Evolutionary conservation across 805 yeast species (phyloP).

Genomic region (Wickerhamomyces strasburgensis): DNA sequence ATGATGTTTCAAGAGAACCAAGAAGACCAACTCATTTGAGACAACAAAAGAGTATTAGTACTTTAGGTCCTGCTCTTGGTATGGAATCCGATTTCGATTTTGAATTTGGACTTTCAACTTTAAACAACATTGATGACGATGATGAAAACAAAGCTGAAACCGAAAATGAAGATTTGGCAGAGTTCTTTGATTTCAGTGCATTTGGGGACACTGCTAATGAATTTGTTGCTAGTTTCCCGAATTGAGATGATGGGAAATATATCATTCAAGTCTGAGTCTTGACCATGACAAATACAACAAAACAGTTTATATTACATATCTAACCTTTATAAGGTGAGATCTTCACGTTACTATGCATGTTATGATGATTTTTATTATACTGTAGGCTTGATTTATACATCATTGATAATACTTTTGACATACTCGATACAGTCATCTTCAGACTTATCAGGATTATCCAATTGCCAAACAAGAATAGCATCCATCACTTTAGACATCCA

Average conservation of each 20-base stretch:
- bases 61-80: conserved; percentile 21
- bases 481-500: conserved; percentile 67
- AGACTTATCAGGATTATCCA: conserved; percentile 58
- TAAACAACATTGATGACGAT: not conserved
- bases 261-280: no score
- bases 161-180: conserved; percentile 8
- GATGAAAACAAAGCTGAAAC: not conserved
- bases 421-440: conserved; percentile 51
- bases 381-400: no score
- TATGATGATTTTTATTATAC: conserved; percentile 3
- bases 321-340: no score
- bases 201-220: conserved; percentile 16
- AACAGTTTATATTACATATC: no score
- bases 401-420: conserved; percentile 25
- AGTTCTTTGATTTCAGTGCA: conserved; percentile 23
- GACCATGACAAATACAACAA: no score
- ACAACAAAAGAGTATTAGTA: conserved; percentile 16
- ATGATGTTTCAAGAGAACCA: conserved; percentile 13
- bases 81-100: conserved; percentile 9
- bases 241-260: not conserved
- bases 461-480: conserved; percentile 64
- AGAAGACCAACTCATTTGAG: conserved; percentile 11
- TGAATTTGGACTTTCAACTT: not conserved
- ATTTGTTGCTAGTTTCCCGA: no score
- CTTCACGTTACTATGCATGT: conserved; percentile 4